phyloP scores from a whole-genome alignment of 495 filamentous ascomycete genomes.

The Chaetomium cochliodes region DNA sequence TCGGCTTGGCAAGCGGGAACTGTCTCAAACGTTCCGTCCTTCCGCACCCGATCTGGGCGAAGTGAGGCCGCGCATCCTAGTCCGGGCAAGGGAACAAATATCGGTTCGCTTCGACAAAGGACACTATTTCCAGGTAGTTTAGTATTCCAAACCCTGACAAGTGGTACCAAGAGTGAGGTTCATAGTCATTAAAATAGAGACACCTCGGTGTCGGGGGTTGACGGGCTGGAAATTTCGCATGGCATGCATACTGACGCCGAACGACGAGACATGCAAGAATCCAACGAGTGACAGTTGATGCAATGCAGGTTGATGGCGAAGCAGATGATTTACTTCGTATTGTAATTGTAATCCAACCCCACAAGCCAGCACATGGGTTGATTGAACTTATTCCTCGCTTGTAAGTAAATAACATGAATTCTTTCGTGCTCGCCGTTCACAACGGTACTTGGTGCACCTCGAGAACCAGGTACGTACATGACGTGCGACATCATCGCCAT shows the following conservation, averaged over 20 bases:
- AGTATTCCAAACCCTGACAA: not conserved
- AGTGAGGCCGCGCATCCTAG: constrained; percentile 7
- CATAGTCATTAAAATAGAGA: not conserved
- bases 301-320: no score
- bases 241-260: no score
- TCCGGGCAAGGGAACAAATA: not conserved
- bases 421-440: no score
- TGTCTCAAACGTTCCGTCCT: constrained; percentile 28
- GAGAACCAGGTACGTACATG: not conserved
- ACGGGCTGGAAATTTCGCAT: not conserved
- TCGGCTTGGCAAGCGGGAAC: constrained; percentile 29
- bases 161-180: not conserved
- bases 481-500: not conserved
- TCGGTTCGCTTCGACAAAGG: constrained; percentile 6
- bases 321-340: no score
- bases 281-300: no score
- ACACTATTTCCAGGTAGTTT: not conserved
- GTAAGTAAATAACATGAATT: no score
- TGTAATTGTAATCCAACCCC: no score
- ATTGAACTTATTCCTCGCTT: no score
- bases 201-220: not conserved
- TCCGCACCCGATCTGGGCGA: constrained; percentile 23
- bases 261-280: no score
- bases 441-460: not conserved
- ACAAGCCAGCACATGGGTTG: no score